Evolutionary conservation across 805 yeast species (phyloP).

Genomic region (Saturnispora quitensis): DNA sequence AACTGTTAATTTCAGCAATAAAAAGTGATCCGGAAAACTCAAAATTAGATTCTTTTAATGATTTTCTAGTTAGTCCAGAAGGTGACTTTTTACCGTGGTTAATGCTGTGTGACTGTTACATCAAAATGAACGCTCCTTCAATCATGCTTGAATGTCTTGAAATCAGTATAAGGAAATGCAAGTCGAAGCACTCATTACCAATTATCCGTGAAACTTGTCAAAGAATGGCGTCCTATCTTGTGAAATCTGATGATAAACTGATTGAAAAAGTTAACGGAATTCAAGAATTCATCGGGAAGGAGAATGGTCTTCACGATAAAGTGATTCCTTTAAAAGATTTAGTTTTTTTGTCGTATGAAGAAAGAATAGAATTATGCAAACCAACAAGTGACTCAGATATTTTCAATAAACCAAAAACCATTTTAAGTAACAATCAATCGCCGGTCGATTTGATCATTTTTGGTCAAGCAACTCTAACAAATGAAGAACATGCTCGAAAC

Average conservation of each 20-base stretch:
- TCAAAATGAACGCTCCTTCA: slow-evolving; percentile 36
- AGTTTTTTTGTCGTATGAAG: slow-evolving; percentile 2
- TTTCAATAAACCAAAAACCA: neutral
- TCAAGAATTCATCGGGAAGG: neutral
- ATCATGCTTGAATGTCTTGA: slow-evolving; percentile 49
- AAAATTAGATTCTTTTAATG: neutral
- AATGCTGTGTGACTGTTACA: slow-evolving; percentile 44
- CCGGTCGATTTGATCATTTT: neutral
- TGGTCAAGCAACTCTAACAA: neutral
- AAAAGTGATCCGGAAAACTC: slow-evolving; percentile 6
- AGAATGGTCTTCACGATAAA: neutral
- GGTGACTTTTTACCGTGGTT: slow-evolving; percentile 54
- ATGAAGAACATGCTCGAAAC: neutral
- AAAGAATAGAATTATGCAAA: slow-evolving; percentile 3
- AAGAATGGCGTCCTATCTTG: neutral
- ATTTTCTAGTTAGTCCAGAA: slow-evolving; percentile 13
- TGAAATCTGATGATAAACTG: neutral
- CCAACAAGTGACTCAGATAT: neutral
- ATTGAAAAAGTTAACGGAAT: neutral
- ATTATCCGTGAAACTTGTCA: neutral
- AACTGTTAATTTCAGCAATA: slow-evolving; percentile 25
- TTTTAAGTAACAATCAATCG: neutral
- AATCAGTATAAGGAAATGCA: slow-evolving; percentile 28
- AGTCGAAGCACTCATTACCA: slow-evolving; percentile 3
- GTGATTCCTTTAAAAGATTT: slow-evolving; percentile 1